Conservation (phyloP, 2,329 filamentous ascomycete species). For the Zalaria sp. region DNA sequence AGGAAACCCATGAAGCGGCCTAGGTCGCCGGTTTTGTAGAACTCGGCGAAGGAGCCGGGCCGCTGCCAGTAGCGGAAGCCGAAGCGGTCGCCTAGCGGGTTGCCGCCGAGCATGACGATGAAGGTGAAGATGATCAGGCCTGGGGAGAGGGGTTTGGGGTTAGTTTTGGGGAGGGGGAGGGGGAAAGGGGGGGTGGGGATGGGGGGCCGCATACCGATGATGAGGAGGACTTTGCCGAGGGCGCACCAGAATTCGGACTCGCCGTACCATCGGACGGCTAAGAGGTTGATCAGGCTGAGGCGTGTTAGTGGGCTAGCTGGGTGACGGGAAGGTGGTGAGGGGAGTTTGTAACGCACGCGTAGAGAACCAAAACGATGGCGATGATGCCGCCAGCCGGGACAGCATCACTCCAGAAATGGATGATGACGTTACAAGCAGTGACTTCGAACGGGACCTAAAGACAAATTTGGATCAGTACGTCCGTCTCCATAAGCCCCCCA, state of each 20-base stretch:
- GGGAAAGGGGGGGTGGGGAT: no score
- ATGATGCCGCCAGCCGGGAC: constrained; percentile 46
- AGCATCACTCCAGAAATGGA: constrained; percentile 40
- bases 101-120: constrained; percentile 65
- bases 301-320: neutral
- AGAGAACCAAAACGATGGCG: constrained; percentile 42
- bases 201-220: constrained; percentile 26
- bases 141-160: neutral
- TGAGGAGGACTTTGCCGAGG: constrained; percentile 57
- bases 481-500: no score
- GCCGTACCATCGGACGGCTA: constrained; percentile 62
- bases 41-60: constrained; percentile 44
- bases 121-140: constrained; percentile 66
- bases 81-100: constrained; percentile 55
- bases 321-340: no score
- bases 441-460: constrained; percentile 14
- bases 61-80: constrained; percentile 46
- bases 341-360: constrained; percentile 34
- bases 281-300: constrained; percentile 46
- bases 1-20: constrained; percentile 67
- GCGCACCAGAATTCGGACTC: constrained; percentile 63
- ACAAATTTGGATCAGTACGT: neutral
- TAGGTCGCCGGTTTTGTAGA: constrained; percentile 49
- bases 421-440: constrained; percentile 45
- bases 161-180: no score